These are phyloP conservation scores for Terfezia boudieri DNA, from an alignment of 495 filamentous ascomycete species.

Conservation along the genomic window DNA sequence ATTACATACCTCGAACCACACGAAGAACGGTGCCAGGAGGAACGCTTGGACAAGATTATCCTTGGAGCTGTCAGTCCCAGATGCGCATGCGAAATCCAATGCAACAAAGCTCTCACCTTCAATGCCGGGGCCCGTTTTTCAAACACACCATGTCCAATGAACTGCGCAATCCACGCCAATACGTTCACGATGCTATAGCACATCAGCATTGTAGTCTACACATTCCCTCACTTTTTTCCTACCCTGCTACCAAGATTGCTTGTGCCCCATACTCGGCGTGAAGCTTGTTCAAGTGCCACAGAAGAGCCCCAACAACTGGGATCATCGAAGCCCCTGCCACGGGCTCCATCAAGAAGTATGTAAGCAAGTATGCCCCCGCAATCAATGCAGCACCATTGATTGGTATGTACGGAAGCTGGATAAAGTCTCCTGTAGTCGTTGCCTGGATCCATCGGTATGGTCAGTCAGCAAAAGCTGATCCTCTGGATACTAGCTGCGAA, in stretches of 20 bases:
- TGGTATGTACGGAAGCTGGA: constrained; percentile 53
- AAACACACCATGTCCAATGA: constrained; percentile 75
- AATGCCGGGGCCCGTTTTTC: constrained; percentile 74
- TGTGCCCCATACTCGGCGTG: constrained; percentile 37
- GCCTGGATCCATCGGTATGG: constrained; percentile 1
- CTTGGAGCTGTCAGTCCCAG: constrained; percentile 19
- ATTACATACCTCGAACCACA: constrained; percentile 62
- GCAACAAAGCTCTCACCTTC: background rate
- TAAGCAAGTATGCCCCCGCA: constrained; percentile 32
- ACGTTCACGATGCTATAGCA: constrained; percentile 33
- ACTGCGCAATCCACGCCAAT: constrained; percentile 67
- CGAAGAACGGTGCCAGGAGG: constrained; percentile 91
- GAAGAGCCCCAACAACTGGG: constrained; percentile 46
- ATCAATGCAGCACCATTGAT: constrained; percentile 52
- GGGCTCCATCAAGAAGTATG: constrained; percentile 86
- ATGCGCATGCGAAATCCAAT: no score
- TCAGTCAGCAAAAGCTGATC: constrained; percentile 1
- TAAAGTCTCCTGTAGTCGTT: constrained; percentile 25
- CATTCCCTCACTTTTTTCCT: background rate
- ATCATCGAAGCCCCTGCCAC: constrained; percentile 59
- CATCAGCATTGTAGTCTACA: background rate
- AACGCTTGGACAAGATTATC: constrained; percentile 82
- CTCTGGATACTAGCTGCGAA: no score
- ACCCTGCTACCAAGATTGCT: constrained; percentile 43
- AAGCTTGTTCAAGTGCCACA: constrained; percentile 55